phyloP scores from a whole-genome alignment of 2,329 filamentous ascomycete genomes.

The Passalora sequoiae region DNA sequence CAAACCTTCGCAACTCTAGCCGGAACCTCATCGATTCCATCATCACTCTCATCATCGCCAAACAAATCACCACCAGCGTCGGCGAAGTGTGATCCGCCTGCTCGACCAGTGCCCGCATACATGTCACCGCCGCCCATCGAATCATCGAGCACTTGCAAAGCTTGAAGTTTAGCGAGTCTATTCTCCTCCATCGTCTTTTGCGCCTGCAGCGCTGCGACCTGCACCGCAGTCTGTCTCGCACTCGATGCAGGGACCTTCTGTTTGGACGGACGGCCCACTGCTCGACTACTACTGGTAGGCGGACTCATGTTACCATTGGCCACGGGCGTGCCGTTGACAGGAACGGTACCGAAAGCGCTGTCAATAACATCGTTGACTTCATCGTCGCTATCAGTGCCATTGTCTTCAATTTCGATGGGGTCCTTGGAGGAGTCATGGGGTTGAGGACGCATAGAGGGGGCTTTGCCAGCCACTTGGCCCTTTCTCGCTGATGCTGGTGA shows the following conservation, averaged over 20 bases:
- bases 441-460: slow-evolving; percentile 29
- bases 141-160: slow-evolving; percentile 28
- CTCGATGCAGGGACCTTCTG: not conserved
- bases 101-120: slow-evolving; percentile 7
- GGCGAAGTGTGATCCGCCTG: slow-evolving; percentile 6
- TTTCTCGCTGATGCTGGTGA: not conserved
- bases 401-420: slow-evolving; percentile 31
- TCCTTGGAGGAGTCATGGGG: slow-evolving; percentile 30
- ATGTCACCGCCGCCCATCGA: slow-evolving; percentile 8
- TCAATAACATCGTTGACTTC: slow-evolving; percentile 50
- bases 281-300: slow-evolving; percentile 8
- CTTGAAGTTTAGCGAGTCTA: slow-evolving; percentile 33
- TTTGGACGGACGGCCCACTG: slow-evolving; percentile 14
- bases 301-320: slow-evolving; percentile 1
- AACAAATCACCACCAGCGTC: slow-evolving; percentile 6
- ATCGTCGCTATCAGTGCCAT: slow-evolving; percentile 21
- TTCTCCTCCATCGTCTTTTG: slow-evolving; percentile 29
- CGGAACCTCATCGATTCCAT: slow-evolving; percentile 19
- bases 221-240: slow-evolving; percentile 4
- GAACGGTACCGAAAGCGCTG: slow-evolving; percentile 41
- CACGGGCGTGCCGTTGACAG: not conserved
- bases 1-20: slow-evolving; percentile 8
- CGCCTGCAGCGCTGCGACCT: slow-evolving; percentile 8
- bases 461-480: slow-evolving; percentile 28
- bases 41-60: slow-evolving; percentile 18